Conservation (phyloP, 441 rosid species). For the Capsella rubella region DNA sequence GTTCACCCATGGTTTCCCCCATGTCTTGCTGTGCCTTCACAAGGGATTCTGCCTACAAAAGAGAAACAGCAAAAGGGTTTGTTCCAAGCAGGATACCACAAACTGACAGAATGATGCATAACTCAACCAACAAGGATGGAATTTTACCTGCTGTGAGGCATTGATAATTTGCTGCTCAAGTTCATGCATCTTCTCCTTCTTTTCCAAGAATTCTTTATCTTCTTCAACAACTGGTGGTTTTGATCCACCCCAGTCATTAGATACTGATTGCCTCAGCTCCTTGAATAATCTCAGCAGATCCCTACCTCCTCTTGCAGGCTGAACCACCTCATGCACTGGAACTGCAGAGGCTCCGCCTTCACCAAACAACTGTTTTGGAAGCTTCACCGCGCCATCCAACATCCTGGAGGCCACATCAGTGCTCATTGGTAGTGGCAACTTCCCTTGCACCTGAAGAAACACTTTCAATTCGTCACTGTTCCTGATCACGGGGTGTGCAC, state of each 20-base stretch:
- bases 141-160: conserved; percentile 77
- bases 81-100: conserved; percentile 22
- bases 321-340: conserved; percentile 58
- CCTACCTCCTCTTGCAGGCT: conserved; percentile 80
- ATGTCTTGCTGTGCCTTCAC: conserved; percentile 90
- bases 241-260: conserved; percentile 80
- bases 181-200: conserved; percentile 72
- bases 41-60: conserved; percentile 69
- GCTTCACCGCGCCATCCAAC: conserved; percentile 82
- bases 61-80: not conserved
- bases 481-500: conserved; percentile 67
- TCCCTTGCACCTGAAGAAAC: conserved; percentile 76
- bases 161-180: conserved; percentile 83
- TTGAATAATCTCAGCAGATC: conserved; percentile 82
- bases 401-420: conserved; percentile 81
- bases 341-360: conserved; percentile 51
- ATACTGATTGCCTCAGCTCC: conserved; percentile 76
- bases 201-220: conserved; percentile 82
- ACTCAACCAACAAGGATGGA: conserved; percentile 13
- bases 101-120: conserved; percentile 1
- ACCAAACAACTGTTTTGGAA: conserved; percentile 79
- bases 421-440: conserved; percentile 59
- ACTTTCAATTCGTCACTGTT: conserved; percentile 74
- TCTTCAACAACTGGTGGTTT: conserved; percentile 75
- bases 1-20: conserved; percentile 89